A percentile compares a stretch with the other conserved stretches of the same genome.
These are phyloP conservation scores for Ormosia semicastrata DNA, from an alignment of 306 rosid genomes.

Conservation along the genomic window DNA sequence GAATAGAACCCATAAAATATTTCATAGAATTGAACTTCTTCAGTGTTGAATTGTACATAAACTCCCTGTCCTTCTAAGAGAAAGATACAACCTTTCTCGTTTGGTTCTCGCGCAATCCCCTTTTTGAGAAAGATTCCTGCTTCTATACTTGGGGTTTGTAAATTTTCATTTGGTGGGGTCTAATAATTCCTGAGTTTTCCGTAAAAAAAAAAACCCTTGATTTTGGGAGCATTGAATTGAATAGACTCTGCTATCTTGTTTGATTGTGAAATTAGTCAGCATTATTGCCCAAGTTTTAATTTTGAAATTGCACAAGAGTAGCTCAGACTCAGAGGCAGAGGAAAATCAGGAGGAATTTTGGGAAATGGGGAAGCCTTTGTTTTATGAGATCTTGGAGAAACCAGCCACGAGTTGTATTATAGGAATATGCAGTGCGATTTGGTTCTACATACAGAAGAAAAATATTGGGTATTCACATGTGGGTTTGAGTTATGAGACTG, in stretches of 20 bases:
- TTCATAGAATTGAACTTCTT: conserved; percentile 16
- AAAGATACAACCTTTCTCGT: conserved; percentile 19
- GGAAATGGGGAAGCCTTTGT: conserved; percentile 88
- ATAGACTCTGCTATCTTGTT: conserved; percentile 14
- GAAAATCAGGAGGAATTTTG: conserved; percentile 6
- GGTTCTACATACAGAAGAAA: conserved; percentile 93
- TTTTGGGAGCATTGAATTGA: conserved; percentile 18
- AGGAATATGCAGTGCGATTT: conserved; percentile 81
- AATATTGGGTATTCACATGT: conserved; percentile 93
- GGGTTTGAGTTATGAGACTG: conserved; percentile 89
- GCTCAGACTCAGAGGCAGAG: background rate
- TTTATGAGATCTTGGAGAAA: conserved; percentile 88
- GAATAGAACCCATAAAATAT: background rate
- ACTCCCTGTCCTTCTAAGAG: background rate
- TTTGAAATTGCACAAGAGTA: conserved; percentile 13
- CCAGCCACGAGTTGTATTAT: conserved; percentile 85
- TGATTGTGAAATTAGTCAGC: conserved; percentile 12
- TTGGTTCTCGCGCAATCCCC: conserved; percentile 3
- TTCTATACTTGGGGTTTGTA: background rate
- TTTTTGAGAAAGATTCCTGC: background rate
- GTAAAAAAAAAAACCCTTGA: conserved; percentile 16
- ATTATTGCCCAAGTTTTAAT: conserved; percentile 8
- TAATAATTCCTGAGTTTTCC: conserved; percentile 20
- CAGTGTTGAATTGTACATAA: conserved; percentile 11
- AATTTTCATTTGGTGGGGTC: conserved; percentile 23